A percentile compares a stretch with the other conserved stretches of the same genome.
These are phyloP conservation scores for Diutina siamensis DNA, from an alignment of 1,139 yeast species.

Conservation along the genomic window DNA sequence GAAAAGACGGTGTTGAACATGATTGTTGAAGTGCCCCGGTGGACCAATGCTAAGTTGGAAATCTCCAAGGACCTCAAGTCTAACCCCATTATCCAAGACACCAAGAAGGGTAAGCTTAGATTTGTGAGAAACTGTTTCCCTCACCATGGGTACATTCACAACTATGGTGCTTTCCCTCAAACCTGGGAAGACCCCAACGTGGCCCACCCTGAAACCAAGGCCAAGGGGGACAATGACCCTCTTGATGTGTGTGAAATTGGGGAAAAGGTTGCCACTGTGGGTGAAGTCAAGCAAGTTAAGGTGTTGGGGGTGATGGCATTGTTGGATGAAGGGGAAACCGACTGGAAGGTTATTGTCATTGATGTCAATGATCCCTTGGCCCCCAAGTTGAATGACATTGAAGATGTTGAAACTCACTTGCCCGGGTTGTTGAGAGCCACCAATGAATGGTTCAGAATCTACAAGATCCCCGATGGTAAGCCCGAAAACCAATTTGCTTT, in stretches of 20 bases:
- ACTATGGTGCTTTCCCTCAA: constrained; percentile 97
- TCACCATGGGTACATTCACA: constrained; percentile 90
- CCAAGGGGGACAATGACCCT: constrained; percentile 91
- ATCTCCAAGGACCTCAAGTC: constrained; percentile 61
- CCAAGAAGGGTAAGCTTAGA: constrained; percentile 79
- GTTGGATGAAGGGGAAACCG: constrained; percentile 95
- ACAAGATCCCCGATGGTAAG: constrained; percentile 92
- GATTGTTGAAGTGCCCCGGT: constrained; percentile 91
- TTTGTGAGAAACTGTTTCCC: constrained; percentile 91
- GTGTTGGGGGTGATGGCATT: constrained; percentile 88
- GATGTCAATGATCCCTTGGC: constrained; percentile 78
- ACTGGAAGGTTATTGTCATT: constrained; percentile 90
- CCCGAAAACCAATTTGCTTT: constrained; percentile 80
- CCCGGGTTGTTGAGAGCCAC: constrained; percentile 84
- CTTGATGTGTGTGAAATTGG: constrained; percentile 95
- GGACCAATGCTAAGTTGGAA: constrained; percentile 92
- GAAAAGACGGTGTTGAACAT: constrained; percentile 62
- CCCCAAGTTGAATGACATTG: constrained; percentile 57
- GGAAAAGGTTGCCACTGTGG: constrained; percentile 51
- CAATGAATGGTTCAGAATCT: constrained; percentile 88
- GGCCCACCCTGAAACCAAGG: constrained; percentile 21
- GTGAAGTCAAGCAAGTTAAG: constrained; percentile 75
- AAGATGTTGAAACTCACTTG: constrained; percentile 70
- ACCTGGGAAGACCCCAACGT: constrained; percentile 80
- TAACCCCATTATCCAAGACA: constrained; percentile 91